A percentile compares a stretch with the other conserved stretches of the same genome.
Conservation (phyloP, 2,329 filamentous ascomycete genomes). For the Endocalyx cinctus region DNA sequence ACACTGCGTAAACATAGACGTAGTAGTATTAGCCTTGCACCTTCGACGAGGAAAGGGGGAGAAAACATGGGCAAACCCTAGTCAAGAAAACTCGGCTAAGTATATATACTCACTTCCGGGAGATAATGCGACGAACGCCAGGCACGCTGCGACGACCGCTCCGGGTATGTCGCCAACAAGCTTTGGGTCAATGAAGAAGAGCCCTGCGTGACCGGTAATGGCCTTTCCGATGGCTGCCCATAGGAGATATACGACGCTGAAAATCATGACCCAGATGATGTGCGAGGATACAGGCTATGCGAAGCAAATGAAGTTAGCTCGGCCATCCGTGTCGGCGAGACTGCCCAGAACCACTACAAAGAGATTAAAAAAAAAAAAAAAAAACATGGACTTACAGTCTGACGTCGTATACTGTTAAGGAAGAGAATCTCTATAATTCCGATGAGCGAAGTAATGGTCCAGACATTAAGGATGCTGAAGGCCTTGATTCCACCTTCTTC, state of each 20-base stretch:
- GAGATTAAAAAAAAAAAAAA: too few relatives aligned
- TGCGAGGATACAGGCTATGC: conserved; percentile 41
- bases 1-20: conserved; percentile 30
- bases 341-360: too few relatives aligned
- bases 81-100: too few relatives aligned
- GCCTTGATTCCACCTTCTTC: conserved; percentile 43
- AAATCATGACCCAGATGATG: conserved; percentile 34
- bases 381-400: conserved; percentile 41
- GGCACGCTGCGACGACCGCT: conserved; percentile 39
- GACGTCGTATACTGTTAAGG: conserved; percentile 51
- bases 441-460: conserved; percentile 37
- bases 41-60: too few relatives aligned
- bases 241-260: conserved; percentile 41
- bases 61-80: too few relatives aligned
- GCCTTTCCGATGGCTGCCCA: conserved; percentile 45
- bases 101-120: conserved; percentile 43
- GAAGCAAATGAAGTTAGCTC: background rate
- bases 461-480: conserved; percentile 44
- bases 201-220: conserved; percentile 40
- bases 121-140: conserved; percentile 40
- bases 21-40: too few relatives aligned
- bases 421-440: conserved; percentile 41
- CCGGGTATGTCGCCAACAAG: conserved; percentile 36
- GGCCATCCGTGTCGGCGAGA: too few relatives aligned
- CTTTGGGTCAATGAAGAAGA: conserved; percentile 47